Percentiles rank a stretch among this genome's conserved stretches.
phyloP scores from a whole-genome alignment of 805 yeast genomes.

The Trichomonascus vanleenenianus region DNA sequence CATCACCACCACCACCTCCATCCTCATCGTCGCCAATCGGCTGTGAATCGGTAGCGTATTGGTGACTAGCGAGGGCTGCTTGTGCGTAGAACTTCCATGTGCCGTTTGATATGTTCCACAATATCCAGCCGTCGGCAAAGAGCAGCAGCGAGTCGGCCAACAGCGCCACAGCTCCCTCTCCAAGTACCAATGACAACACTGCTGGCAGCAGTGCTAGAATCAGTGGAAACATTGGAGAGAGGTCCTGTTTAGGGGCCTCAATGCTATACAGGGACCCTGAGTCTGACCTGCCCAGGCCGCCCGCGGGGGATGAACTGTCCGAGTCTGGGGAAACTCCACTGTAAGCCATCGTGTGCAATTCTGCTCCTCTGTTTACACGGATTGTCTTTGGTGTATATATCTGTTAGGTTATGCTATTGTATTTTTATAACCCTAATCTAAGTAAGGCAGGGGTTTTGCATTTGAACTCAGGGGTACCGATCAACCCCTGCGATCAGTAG shows the following conservation, averaged over 20 bases:
- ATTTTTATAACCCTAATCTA: too few relatives aligned
- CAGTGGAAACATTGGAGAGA: constrained; percentile 11
- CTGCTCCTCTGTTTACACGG: too few relatives aligned
- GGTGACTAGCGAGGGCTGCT: not conserved
- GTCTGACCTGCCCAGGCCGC: too few relatives aligned
- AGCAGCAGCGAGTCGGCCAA: constrained; percentile 17
- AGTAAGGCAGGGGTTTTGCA: too few relatives aligned
- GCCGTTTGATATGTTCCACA: constrained; percentile 18
- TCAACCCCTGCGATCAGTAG: too few relatives aligned
- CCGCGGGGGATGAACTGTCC: too few relatives aligned
- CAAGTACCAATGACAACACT: constrained; percentile 9
- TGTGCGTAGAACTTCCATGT: constrained; percentile 16
- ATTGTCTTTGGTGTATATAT: too few relatives aligned
- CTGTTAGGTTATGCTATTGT: too few relatives aligned
- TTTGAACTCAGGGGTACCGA: too few relatives aligned
- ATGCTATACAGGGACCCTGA: not conserved
- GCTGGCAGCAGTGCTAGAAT: constrained; percentile 19
- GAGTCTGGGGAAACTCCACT: too few relatives aligned
- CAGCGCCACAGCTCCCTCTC: constrained; percentile 15
- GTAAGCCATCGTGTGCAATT: too few relatives aligned
- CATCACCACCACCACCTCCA: not conserved
- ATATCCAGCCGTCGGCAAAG: constrained; percentile 17
- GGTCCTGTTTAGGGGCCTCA: not conserved
- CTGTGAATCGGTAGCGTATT: not conserved
- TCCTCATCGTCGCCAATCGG: not conserved